Percentiles rank a stretch among this genome's conserved stretches.
phyloP scores from a whole-genome alignment of 2,329 filamentous ascomycete genomes.

The Eutypa lata region DNA sequence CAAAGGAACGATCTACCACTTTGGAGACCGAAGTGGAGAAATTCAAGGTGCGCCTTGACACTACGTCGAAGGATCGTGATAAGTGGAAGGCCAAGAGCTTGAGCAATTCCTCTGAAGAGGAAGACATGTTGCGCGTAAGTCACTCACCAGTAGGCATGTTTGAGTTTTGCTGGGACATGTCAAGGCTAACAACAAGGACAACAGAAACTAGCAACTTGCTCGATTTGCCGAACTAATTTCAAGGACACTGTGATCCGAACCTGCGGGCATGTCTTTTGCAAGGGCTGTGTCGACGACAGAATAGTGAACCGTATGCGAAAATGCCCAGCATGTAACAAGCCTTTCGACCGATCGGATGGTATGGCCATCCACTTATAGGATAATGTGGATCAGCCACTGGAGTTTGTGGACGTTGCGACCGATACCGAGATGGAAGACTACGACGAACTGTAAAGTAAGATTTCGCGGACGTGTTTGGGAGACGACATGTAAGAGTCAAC shows the following conservation, averaged over 20 bases:
- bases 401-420: not conserved
- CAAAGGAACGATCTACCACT: conserved; percentile 56
- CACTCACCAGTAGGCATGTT: not conserved
- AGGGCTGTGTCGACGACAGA: conserved; percentile 83
- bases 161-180: conserved; percentile 10
- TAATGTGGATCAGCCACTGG: conserved; percentile 2
- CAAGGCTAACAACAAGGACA: conserved; percentile 26
- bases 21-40: conserved; percentile 77
- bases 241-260: conserved; percentile 93
- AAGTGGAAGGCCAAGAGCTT: conserved; percentile 80
- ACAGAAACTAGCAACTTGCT: conserved; percentile 77
- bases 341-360: conserved; percentile 87
- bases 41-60: conserved; percentile 71
- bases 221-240: conserved; percentile 87
- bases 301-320: conserved; percentile 88
- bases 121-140: conserved; percentile 83
- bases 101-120: conserved; percentile 77
- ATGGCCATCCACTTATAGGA: conserved; percentile 64
- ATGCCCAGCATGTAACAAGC: conserved; percentile 88
- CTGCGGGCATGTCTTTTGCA: conserved; percentile 94
- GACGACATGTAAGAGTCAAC: conserved; percentile 16
- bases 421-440: not conserved
- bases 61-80: conserved; percentile 79
- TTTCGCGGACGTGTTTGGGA: conserved; percentile 2
- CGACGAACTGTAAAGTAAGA: conserved; percentile 14